These are phyloP conservation scores for Letharia lupina DNA, from an alignment of 495 filamentous ascomycete genomes.

Conservation along the genomic window DNA sequence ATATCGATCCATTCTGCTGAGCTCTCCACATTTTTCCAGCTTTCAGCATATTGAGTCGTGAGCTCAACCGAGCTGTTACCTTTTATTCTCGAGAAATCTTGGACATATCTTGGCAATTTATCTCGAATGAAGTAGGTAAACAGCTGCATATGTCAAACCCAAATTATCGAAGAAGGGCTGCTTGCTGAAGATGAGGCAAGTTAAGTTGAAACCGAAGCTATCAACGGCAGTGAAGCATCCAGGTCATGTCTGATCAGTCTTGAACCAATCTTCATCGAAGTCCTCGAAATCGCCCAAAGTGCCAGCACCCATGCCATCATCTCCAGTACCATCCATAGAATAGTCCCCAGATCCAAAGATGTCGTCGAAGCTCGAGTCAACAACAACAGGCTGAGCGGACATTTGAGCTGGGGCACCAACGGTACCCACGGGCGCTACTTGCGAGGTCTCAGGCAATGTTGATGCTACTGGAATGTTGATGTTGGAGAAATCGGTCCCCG, in stretches of 20 bases:
- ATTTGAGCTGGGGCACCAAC: neutral
- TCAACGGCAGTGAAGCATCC: neutral
- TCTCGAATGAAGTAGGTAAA: neutral
- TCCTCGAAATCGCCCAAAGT: conserved; percentile 18
- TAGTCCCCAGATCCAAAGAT: conserved; percentile 30
- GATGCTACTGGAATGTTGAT: conserved; percentile 9
- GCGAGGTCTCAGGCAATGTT: conserved; percentile 4
- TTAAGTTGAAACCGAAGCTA: neutral
- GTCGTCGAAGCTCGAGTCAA: conserved; percentile 45
- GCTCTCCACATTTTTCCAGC: too few relatives aligned
- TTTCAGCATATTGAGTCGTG: too few relatives aligned
- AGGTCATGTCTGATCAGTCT: conserved; percentile 6
- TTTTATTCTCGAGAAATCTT: too few relatives aligned
- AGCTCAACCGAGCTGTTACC: too few relatives aligned
- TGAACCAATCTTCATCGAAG: conserved; percentile 22
- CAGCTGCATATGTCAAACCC: neutral
- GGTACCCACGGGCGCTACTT: neutral
- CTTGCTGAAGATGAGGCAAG: neutral
- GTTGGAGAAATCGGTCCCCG: conserved; percentile 38
- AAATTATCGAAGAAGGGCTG: neutral
- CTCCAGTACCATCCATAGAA: conserved; percentile 12
- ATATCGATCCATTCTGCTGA: too few relatives aligned
- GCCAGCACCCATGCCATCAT: conserved; percentile 12
- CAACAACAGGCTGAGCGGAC: conserved; percentile 19
- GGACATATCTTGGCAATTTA: too few relatives aligned